Conservation (phyloP, 441 rosid species). For the Erodium texanum region DNA sequence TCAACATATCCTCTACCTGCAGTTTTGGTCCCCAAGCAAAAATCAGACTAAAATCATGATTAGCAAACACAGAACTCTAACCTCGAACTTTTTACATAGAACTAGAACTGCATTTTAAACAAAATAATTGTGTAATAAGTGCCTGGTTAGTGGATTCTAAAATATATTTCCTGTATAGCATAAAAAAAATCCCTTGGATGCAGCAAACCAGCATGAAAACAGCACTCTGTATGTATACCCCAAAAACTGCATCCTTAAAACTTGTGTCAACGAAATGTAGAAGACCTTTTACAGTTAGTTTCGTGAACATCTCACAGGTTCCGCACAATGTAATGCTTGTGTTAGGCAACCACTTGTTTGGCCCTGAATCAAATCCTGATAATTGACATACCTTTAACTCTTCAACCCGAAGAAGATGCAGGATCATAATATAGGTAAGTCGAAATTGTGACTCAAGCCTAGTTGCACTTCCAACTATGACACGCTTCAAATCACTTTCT, state of each 20-base stretch:
- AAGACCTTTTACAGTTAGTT: not conserved
- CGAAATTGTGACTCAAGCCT: conserved; percentile 91
- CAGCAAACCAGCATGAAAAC: not conserved
- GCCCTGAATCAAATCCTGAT: conserved; percentile 13
- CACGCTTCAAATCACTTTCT: conserved; percentile 49
- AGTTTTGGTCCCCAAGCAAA: conserved; percentile 18
- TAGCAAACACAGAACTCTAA: not conserved
- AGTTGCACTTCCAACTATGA: conserved; percentile 82
- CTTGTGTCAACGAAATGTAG: not conserved
- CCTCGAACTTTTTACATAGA: not conserved
- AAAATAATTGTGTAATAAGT: not conserved
- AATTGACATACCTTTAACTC: conserved; percentile 70
- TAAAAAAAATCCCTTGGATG: not conserved
- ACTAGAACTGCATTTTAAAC: conserved; percentile 3
- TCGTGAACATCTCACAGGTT: not conserved
- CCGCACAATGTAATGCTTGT: no score
- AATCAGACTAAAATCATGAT: conserved; percentile 7
- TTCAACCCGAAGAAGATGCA: conserved; percentile 97
- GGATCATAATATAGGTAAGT: conserved; percentile 89
- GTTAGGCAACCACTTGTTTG: conserved; percentile 4
- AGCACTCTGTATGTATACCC: not conserved
- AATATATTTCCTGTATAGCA: not conserved
- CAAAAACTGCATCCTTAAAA: not conserved
- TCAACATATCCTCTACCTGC: conserved; percentile 98
- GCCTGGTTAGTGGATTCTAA: not conserved